Base-by-base conservation (phyloP, 352 stramenopile species). In the Pythium vanterpoolii region DNA sequence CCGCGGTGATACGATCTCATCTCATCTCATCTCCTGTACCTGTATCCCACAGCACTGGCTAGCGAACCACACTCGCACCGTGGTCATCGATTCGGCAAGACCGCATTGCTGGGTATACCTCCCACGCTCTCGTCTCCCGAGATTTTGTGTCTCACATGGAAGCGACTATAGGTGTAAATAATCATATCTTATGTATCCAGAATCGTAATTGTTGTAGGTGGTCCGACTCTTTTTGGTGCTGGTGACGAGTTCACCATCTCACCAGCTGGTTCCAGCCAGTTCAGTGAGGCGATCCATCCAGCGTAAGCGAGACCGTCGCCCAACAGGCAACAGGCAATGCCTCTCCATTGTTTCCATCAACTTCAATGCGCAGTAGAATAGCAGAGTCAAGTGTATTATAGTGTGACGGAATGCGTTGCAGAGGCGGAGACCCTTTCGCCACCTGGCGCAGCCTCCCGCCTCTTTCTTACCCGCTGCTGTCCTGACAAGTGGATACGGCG, bases 151-250 rank as follows among this genome's bases (percentile, higher is more conserved):
- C n/a, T n/a, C n/a, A n/a, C n/a, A n/a, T n/a, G n/a, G n/a, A n/a
- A n/a, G n/a, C n/a, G n/a, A n/a, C n/a, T n/a, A n/a, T n/a, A n/a
- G n/a, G n/a, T n/a, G 27, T 51, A 51, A 51, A 51, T 51, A 51
- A 14, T 5, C 5, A n/a, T 13, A 51, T 51, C 24, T 34, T 23
- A 0, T 4, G 16, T 19, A 24, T 36, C 24, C 9, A 28, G 23
- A 24, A 11, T 8, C 13, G 23, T 24, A 4, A 23, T 51, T 51
- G 1, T 10, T 14, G 24, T 51, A n/a, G n/a, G 33, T 36, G 9
- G 6, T 56, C 49, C 33, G 49, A 34, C 49, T 56, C 33, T 56
- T 43, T 53, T 43, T n/a, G n/a, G n/a, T n/a, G n/a, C n/a, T n/a
- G n/a, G n/a, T n/a, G 31, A 13, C 10, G n/a, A 16, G 27, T 18